phyloP scores from a whole-genome alignment of 257 asterid species.

The Nicotiana sylvestris region DNA sequence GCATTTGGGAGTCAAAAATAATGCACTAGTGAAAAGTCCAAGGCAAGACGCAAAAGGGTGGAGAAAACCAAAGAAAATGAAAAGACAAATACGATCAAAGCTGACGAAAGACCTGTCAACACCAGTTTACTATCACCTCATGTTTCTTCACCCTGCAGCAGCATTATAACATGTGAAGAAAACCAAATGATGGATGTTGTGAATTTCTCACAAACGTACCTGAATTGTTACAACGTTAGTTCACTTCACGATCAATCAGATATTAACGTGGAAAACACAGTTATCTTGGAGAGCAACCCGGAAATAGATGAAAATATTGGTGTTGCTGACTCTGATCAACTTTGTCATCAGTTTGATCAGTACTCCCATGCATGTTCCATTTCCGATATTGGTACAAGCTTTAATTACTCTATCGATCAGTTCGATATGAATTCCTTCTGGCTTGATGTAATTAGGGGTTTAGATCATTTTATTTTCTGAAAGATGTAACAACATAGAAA shows the following conservation, averaged over 20 bases:
- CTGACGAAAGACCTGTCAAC: background rate
- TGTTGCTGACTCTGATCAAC: background rate
- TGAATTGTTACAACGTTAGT: background rate
- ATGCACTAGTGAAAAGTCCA: too few species aligned
- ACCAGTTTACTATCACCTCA: background rate
- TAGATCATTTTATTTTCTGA: background rate
- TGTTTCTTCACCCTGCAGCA: slow-evolving; percentile 10
- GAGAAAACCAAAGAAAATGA: background rate
- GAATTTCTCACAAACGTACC: background rate
- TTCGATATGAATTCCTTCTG: slow-evolving; percentile 3
- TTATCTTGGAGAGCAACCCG: background rate
- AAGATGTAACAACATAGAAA: background rate
- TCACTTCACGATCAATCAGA: background rate
- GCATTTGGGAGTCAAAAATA: background rate
- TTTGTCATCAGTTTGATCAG: background rate
- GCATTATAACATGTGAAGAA: background rate
- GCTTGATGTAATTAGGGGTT: background rate
- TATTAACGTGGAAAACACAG: background rate
- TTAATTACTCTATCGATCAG: background rate
- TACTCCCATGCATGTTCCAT: background rate
- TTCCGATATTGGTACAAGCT: background rate
- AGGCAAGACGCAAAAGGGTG: background rate
- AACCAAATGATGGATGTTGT: background rate
- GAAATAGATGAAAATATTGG: background rate
- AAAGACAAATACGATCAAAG: background rate